phyloP scores from a whole-genome alignment of 768 basidiomycete genomes.

The Podaxis mareebaensis region DNA sequence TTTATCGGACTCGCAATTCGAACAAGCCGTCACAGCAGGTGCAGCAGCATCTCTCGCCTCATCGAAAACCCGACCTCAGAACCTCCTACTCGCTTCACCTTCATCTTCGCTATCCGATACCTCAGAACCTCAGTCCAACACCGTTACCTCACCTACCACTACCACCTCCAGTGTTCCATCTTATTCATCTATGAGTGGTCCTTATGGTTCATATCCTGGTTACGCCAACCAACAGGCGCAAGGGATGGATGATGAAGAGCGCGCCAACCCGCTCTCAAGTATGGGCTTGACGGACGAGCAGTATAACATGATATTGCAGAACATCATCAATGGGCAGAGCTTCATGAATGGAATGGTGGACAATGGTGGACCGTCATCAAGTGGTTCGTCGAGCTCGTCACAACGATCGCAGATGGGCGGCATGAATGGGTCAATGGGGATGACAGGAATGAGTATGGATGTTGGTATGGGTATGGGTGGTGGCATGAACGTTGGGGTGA shows the following conservation, averaged over 20 bases:
- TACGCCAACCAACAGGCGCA: background rate
- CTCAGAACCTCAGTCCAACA: background rate
- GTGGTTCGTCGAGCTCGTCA: background rate
- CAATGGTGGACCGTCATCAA: constrained; percentile 7
- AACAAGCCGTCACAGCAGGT: constrained; percentile 48
- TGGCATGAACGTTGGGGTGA: constrained; percentile 27
- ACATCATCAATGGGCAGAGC: constrained; percentile 65
- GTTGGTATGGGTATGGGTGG: constrained; percentile 18
- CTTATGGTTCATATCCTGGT: background rate
- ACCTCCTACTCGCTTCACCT: constrained; percentile 16
- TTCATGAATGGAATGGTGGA: constrained; percentile 43
- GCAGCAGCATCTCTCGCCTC: constrained; percentile 1
- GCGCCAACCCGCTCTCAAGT: constrained; percentile 81
- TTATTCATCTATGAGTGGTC: constrained; percentile 20
- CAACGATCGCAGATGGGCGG: background rate
- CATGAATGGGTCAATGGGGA: background rate
- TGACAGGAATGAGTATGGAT: background rate
- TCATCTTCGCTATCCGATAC: constrained; percentile 3
- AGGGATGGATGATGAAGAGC: constrained; percentile 48
- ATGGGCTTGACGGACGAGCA: constrained; percentile 91
- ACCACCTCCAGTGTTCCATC: constrained; percentile 12
- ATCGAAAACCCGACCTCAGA: constrained; percentile 8
- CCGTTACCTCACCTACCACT: background rate
- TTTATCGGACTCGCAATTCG: constrained; percentile 52
- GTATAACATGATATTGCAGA: constrained; percentile 77